A percentile compares a stretch with the other conserved stretches of the same genome.
These are phyloP conservation scores for Monosporascus sp. DNA, from an alignment of 2,329 filamentous ascomycete species.

Conservation along the genomic window DNA sequence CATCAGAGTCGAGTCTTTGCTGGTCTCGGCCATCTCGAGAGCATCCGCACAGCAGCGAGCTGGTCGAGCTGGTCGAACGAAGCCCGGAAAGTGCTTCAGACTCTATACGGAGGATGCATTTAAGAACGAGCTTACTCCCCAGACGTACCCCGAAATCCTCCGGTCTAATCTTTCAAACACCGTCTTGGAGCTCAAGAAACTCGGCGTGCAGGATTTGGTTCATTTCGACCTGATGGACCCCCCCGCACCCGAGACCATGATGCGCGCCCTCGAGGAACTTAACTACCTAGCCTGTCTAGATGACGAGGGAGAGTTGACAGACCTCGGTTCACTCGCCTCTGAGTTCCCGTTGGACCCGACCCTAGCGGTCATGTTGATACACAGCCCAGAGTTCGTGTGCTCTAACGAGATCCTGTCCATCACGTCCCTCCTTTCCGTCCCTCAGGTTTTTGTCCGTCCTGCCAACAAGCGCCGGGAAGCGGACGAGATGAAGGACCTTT, in stretches of 20 bases:
- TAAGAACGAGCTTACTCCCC: slow-evolving; percentile 96
- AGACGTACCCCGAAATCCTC: slow-evolving; percentile 93
- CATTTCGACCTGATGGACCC: slow-evolving; percentile 99
- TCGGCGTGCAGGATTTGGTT: slow-evolving; percentile 90
- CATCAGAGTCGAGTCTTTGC: slow-evolving; percentile 89
- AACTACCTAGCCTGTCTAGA: slow-evolving; percentile 97
- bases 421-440: slow-evolving; percentile 87
- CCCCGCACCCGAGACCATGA: slow-evolving; percentile 94
- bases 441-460: slow-evolving; percentile 88
- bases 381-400: slow-evolving; percentile 96
- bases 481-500: slow-evolving; percentile 95
- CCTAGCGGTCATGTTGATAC: slow-evolving; percentile 95
- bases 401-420: slow-evolving; percentile 97
- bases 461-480: slow-evolving; percentile 80
- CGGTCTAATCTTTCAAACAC: slow-evolving; percentile 93
- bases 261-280: slow-evolving; percentile 94
- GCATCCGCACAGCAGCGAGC: slow-evolving; percentile 95
- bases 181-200: slow-evolving; percentile 93
- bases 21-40: slow-evolving; percentile 98
- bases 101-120: slow-evolving; percentile 93
- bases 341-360: slow-evolving; percentile 94
- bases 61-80: slow-evolving; percentile 97
- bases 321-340: slow-evolving; percentile 79
- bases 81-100: slow-evolving; percentile 96
- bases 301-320: slow-evolving; percentile 89